Percentiles rank a stretch among this genome's conserved stretches.
Evolutionary conservation across 1,284 basidiomycete species (phyloP).

Genomic region (Austroboletus rostrupii): DNA sequence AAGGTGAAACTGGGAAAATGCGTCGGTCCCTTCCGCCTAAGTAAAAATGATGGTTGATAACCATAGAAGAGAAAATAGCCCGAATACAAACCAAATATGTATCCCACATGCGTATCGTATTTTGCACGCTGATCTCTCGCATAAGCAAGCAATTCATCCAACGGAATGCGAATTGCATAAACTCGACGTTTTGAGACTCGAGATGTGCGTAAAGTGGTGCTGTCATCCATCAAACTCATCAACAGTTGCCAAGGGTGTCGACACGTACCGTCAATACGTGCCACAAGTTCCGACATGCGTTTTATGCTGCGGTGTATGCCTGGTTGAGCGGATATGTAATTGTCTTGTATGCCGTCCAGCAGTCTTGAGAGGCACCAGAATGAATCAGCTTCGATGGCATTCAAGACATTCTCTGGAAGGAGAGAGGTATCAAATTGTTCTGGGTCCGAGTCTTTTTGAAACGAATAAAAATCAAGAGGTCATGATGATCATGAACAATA

Average conservation of each 20-base stretch:
- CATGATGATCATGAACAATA: conserved; percentile 1
- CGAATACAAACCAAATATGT: conserved; percentile 80
- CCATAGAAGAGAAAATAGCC: neutral
- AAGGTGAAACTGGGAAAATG: conserved; percentile 94
- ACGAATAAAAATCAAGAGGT: conserved; percentile 6
- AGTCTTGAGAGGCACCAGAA: conserved; percentile 96
- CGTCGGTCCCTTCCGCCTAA: conserved; percentile 90
- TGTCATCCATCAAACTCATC: conserved; percentile 28
- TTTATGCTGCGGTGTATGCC: conserved; percentile 90
- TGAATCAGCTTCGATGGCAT: conserved; percentile 89
- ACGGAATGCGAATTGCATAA: conserved; percentile 97
- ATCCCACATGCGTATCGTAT: conserved; percentile 98
- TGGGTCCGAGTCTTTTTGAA: conserved; percentile 71
- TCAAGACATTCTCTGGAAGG: conserved; percentile 68
- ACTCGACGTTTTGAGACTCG: conserved; percentile 88
- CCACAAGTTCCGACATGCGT: conserved; percentile 89
- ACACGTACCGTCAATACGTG: conserved; percentile 78
- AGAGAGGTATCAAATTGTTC: conserved; percentile 79
- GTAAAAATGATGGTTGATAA: conserved; percentile 1
- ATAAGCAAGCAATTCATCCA: conserved; percentile 99
- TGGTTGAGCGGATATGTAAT: conserved; percentile 93
- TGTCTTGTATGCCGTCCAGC: conserved; percentile 94
- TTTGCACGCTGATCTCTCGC: conserved; percentile 92
- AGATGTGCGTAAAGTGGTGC: conserved; percentile 82
- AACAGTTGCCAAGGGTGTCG: neutral